Evolutionary conservation across 495 filamentous ascomycete species (phyloP).

Genomic region (Xylaria bambusicola): DNA sequence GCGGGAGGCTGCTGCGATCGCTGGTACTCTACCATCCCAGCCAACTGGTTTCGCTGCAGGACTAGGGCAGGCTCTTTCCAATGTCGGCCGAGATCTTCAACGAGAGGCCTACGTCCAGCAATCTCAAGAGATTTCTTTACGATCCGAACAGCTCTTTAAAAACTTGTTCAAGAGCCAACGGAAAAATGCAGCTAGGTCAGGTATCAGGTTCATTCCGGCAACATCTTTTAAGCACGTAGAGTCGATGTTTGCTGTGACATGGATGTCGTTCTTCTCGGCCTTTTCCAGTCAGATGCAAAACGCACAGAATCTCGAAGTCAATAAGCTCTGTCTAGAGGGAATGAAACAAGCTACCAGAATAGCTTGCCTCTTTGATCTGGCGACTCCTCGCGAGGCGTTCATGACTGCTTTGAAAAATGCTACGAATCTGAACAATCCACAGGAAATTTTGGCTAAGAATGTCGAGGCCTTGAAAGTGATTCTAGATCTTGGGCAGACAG

Average conservation of each 20-base stretch:
- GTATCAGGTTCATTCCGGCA: conserved; percentile 82
- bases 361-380: conserved; percentile 88
- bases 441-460: conserved; percentile 95
- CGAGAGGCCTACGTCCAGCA: conserved; percentile 91
- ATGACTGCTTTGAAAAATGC: conserved; percentile 90
- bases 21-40: conserved; percentile 61
- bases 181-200: conserved; percentile 67
- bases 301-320: conserved; percentile 85
- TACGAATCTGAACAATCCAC: conserved; percentile 91
- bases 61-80: conserved; percentile 86
- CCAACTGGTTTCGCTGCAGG: conserved; percentile 74
- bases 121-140: conserved; percentile 80
- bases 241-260: conserved; percentile 98
- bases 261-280: conserved; percentile 98
- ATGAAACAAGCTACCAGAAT: conserved; percentile 91
- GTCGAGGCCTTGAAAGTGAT: conserved; percentile 89
- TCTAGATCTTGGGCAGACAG: conserved; percentile 86
- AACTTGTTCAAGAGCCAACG: conserved; percentile 84
- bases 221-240: conserved; percentile 92
- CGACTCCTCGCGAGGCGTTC: conserved; percentile 89
- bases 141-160: conserved; percentile 79
- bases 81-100: conserved; percentile 87
- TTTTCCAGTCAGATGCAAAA: conserved; percentile 90
- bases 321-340: conserved; percentile 90
- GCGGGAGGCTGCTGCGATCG: conserved; percentile 78